Conservation (phyloP, 371 early-diverging fungal genomes). For the Rhizopus delemar region DNA sequence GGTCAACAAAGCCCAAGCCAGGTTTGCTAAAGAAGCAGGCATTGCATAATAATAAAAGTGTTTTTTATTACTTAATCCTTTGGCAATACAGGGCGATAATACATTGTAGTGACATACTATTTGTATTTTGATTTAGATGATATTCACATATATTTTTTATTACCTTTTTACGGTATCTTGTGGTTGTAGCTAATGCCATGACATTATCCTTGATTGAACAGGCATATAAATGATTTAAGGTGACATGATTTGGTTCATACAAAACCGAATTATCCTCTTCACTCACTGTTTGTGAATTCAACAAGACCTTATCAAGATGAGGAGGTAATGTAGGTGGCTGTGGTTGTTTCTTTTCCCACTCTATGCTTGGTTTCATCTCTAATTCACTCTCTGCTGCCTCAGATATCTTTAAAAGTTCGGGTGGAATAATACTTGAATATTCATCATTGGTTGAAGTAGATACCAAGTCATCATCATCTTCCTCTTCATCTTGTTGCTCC, state of each 20-base stretch:
- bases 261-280: constrained; percentile 80
- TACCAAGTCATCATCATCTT: constrained; percentile 33
- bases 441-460: constrained; percentile 56
- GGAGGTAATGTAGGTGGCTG: constrained; percentile 91
- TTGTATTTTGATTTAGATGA: not conserved
- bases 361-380: constrained; percentile 15
- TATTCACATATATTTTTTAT: constrained; percentile 1
- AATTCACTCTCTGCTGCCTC: constrained; percentile 18
- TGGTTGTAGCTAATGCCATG: constrained; percentile 89
- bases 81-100: constrained; percentile 72
- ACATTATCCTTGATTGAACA: constrained; percentile 95
- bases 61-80: constrained; percentile 21
- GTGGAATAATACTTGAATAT: constrained; percentile 67
- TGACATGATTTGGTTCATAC: constrained; percentile 92
- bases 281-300: constrained; percentile 70
- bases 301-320: constrained; percentile 87
- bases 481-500: constrained; percentile 51
- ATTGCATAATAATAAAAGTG: constrained; percentile 1
- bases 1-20: constrained; percentile 59
- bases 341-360: constrained; percentile 44
- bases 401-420: constrained; percentile 45
- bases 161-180: constrained; percentile 87
- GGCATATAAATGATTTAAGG: constrained; percentile 93
- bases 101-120: constrained; percentile 80
- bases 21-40: constrained; percentile 22